phyloP scores from a whole-genome alignment of 495 filamentous ascomycete species.

The Barbatosphaeria neglecta region DNA sequence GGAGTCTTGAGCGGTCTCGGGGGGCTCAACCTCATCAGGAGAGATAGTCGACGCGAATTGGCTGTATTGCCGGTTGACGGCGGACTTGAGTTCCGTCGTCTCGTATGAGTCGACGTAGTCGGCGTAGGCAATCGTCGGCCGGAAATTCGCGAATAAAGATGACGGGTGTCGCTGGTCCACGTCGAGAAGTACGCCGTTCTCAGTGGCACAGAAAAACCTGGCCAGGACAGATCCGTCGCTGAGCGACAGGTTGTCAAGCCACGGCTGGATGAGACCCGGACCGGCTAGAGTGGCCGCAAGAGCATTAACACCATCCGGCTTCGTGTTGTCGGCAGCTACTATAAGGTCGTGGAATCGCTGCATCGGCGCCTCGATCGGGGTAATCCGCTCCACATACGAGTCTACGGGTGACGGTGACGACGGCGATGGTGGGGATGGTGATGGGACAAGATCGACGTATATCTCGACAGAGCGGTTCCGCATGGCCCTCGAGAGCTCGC shows the following conservation, averaged over 20 bases:
- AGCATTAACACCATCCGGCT: slow-evolving; percentile 1
- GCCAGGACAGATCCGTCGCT: slow-evolving; percentile 19
- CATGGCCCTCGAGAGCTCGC: slow-evolving; percentile 94
- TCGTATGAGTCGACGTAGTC: slow-evolving; percentile 14
- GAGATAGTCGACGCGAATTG: background rate
- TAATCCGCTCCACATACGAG: slow-evolving; percentile 12
- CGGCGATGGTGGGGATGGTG: too few relatives aligned
- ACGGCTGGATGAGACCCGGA: slow-evolving; percentile 11
- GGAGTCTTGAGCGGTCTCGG: background rate
- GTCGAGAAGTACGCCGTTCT: slow-evolving; percentile 2
- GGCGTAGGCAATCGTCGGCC: slow-evolving; percentile 12
- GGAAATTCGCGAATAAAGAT: slow-evolving; percentile 5
- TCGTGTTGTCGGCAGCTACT: slow-evolving; percentile 5
- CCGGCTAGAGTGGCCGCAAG: too few relatives aligned
- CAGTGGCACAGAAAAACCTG: slow-evolving; percentile 10
- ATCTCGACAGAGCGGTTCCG: slow-evolving; percentile 89
- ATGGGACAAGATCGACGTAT: slow-evolving; percentile 43
- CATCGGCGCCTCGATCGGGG: slow-evolving; percentile 31
- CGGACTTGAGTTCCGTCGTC: slow-evolving; percentile 10
- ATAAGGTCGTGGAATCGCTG: slow-evolving; percentile 25
- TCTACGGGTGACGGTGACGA: slow-evolving; percentile 6
- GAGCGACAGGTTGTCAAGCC: slow-evolving; percentile 24
- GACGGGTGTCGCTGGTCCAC: background rate
- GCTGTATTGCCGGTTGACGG: slow-evolving; percentile 12
- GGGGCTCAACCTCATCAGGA: background rate